Evolutionary conservation across 371 early-diverging fungal genomes (phyloP).

Genomic region (Lichtheimia ramosa): DNA sequence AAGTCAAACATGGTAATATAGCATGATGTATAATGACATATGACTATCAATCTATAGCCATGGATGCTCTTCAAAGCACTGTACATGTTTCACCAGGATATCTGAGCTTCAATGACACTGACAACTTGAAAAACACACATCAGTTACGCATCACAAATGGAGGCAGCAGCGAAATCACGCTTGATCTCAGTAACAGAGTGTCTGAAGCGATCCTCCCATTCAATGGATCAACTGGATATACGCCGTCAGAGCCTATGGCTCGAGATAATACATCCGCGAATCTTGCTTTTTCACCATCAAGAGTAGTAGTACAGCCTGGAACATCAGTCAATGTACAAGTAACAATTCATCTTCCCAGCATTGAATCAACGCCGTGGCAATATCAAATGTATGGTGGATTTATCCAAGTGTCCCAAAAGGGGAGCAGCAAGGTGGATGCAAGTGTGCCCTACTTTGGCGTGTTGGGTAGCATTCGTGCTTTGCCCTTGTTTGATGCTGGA

Average conservation of each 20-base stretch:
- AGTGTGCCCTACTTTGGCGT: slow-evolving; percentile 62
- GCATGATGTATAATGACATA: neutral
- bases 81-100: slow-evolving; percentile 61
- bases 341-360: slow-evolving; percentile 31
- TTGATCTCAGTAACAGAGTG: slow-evolving; percentile 16
- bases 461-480: slow-evolving; percentile 45
- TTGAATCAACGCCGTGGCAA: slow-evolving; percentile 5
- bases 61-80: slow-evolving; percentile 52
- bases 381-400: slow-evolving; percentile 49
- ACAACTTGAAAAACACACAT: slow-evolving; percentile 30
- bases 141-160: slow-evolving; percentile 53
- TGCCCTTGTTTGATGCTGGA: slow-evolving; percentile 38
- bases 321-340: slow-evolving; percentile 37
- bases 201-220: slow-evolving; percentile 45
- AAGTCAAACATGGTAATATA: slow-evolving; percentile 1
- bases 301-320: slow-evolving; percentile 34
- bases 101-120: slow-evolving; percentile 72
- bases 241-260: slow-evolving; percentile 17
- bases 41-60: slow-evolving; percentile 21
- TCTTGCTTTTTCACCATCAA: slow-evolving; percentile 27
- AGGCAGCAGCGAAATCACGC: slow-evolving; percentile 42
- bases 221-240: slow-evolving; percentile 15
- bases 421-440: slow-evolving; percentile 19
- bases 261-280: slow-evolving; percentile 27
- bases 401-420: slow-evolving; percentile 11